Percentiles rank a stretch among this genome's conserved stretches.
Conservation (phyloP, 345 rosid genomes). For the Tarenaya hassleriana region DNA sequence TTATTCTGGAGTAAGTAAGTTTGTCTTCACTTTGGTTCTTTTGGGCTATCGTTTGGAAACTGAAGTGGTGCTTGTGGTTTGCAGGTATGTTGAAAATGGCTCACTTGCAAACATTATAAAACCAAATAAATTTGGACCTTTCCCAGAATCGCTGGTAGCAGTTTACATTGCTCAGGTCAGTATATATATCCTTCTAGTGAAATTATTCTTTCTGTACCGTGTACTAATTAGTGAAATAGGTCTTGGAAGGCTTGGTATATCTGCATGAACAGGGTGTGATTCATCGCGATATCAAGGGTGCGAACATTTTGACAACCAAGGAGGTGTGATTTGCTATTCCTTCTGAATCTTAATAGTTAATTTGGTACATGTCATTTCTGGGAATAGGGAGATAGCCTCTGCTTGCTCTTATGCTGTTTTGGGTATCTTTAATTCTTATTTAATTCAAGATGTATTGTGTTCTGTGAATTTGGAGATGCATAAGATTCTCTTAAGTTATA, state of each 20-base stretch:
- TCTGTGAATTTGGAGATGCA: constrained; percentile 6
- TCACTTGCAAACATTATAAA: constrained; percentile 96
- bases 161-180: constrained; percentile 97
- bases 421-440: not conserved
- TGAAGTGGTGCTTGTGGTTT: constrained; percentile 20
- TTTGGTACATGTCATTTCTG: not conserved
- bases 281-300: constrained; percentile 99
- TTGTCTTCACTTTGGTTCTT: constrained; percentile 12
- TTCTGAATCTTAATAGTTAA: constrained; percentile 10
- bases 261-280: constrained; percentile 98
- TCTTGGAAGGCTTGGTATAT: constrained; percentile 94
- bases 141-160: constrained; percentile 95
- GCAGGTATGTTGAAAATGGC: constrained; percentile 96
- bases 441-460: constrained; percentile 20
- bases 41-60: constrained; percentile 14
- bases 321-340: constrained; percentile 45
- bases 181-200: constrained; percentile 25
- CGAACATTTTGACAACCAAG: constrained; percentile 97
- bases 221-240: constrained; percentile 44
- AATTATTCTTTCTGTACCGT: constrained; percentile 12
- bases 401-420: no score
- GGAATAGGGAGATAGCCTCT: no score
- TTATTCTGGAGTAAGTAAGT: constrained; percentile 83
- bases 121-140: constrained; percentile 99
- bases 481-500: no score